Percentiles rank a stretch among this genome's conserved stretches.
These are phyloP conservation scores for Phaseolus lunatus DNA, from an alignment of 306 rosid species.

Conservation along the genomic window DNA sequence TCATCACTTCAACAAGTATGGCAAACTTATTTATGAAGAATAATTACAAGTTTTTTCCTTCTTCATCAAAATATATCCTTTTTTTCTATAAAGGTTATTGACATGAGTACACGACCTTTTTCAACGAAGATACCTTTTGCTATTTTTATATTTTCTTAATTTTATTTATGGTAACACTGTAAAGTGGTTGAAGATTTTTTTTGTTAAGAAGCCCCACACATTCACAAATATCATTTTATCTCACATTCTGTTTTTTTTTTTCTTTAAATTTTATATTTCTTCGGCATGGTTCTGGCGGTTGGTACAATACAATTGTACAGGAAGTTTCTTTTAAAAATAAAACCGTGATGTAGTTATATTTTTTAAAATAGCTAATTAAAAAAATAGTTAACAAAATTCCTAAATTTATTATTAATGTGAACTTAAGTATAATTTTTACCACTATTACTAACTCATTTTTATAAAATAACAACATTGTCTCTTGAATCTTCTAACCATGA, in stretches of 20 bases:
- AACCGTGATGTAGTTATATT: no score
- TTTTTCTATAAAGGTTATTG: not conserved
- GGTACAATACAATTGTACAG: not conserved
- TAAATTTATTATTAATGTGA: no score
- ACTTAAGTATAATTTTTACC: no score
- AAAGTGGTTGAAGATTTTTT: not conserved
- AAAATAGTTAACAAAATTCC: no score
- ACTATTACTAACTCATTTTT: no score
- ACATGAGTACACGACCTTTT: not conserved
- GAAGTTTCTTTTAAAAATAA: no score
- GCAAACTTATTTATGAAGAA: not conserved
- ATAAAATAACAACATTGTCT: no score
- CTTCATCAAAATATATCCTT: not conserved
- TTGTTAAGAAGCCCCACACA: not conserved
- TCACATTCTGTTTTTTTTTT: not conserved
- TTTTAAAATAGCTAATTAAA: no score
- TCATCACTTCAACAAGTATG: not conserved
- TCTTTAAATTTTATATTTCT: not conserved
- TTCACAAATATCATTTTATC: not conserved
- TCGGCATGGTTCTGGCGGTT: not conserved
- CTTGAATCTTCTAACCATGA: no score
- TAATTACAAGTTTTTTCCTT: not conserved
- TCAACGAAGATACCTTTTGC: not conserved
- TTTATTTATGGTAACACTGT: not conserved
- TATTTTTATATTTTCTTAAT: not conserved